Conservation (phyloP, 2,329 filamentous ascomycete genomes). For the Fusarium musae region DNA sequence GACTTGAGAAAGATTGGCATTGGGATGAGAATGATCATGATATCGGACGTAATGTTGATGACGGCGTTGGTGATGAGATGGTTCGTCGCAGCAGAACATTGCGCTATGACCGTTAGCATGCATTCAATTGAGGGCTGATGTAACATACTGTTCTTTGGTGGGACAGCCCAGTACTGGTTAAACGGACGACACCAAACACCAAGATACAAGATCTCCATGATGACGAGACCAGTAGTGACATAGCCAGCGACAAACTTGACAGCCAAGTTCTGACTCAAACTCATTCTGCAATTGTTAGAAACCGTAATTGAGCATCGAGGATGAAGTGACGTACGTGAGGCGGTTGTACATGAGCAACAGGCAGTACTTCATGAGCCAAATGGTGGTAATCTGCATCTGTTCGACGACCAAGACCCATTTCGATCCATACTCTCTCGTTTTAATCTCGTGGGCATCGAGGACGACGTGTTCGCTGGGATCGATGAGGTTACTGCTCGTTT, state of each 20-base stretch:
- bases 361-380: slow-evolving; percentile 67
- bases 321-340: slow-evolving; percentile 57
- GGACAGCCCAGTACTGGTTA: slow-evolving; percentile 66
- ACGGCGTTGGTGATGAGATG: slow-evolving; percentile 68
- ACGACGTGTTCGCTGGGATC: slow-evolving; percentile 55
- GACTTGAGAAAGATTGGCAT: slow-evolving; percentile 64
- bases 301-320: too few relatives aligned
- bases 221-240: slow-evolving; percentile 57
- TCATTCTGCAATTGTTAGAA: slow-evolving; percentile 50
- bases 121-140: background rate
- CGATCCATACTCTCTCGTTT: slow-evolving; percentile 60
- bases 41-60: slow-evolving; percentile 69
- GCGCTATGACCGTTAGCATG: slow-evolving; percentile 50
- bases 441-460: slow-evolving; percentile 58
- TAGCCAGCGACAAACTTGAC: slow-evolving; percentile 63
- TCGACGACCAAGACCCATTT: slow-evolving; percentile 73
- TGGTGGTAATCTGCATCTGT: slow-evolving; percentile 68
- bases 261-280: slow-evolving; percentile 57
- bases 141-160: slow-evolving; percentile 58
- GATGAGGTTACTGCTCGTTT: slow-evolving; percentile 70
- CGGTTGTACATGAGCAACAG: slow-evolving; percentile 67
- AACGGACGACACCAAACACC: slow-evolving; percentile 68
- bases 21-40: slow-evolving; percentile 68
- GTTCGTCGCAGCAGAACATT: slow-evolving; percentile 67
- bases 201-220: slow-evolving; percentile 62